Evolutionary conservation across 2,329 filamentous ascomycete species (phyloP), one percentile per base, ranked within the genome.

Genomic region (Stagonosporopsis vannaccii): DNA sequence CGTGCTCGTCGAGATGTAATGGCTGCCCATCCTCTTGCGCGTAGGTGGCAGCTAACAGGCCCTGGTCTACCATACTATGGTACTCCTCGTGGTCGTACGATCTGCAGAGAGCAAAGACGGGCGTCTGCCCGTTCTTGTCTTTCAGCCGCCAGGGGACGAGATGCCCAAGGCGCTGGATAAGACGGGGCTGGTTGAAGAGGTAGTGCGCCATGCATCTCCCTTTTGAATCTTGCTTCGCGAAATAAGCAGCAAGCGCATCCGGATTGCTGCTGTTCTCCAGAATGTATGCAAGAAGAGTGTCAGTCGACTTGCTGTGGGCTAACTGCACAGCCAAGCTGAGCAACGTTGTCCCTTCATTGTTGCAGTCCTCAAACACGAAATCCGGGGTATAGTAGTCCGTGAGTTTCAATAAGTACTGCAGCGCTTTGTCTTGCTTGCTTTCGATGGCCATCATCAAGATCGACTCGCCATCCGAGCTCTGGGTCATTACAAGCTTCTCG

Each of bases 91-190:
- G 92, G 71, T 99, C 95, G 70, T 99, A 99, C 0, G 92, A 98
- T 66, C 95, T 87, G 74, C 93, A 98, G 1, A 98, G 82, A 2
- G 95, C 95, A 74, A 99, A 98, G 8, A 99, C 80, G 1, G 95
- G 96, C n/a, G 96, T 99, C 76, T 98, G 95, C 0, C 95, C 95
- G 71, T 98, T 97, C 74, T 92, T 96, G 76, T 99, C 95, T 64
- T 89, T 92, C 75, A 96, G 87, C 55, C 87, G 85, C 95, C 95
- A 99, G 8, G 92, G 90, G 49, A 99, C 81, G 62, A 94, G 78
- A 57, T 84, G 83, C 2, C 92, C 93, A 58, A 98, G 88, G 51
- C 85, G 84, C 40, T 82, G 79, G 63, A 99, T 95, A 19, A 99
- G 81, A 49, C 85, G 83, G 2, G 95, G 95, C 8, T 91, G 89